phyloP scores from a whole-genome alignment of 2,329 filamentous ascomycete species.

The Helotiales sp. region DNA sequence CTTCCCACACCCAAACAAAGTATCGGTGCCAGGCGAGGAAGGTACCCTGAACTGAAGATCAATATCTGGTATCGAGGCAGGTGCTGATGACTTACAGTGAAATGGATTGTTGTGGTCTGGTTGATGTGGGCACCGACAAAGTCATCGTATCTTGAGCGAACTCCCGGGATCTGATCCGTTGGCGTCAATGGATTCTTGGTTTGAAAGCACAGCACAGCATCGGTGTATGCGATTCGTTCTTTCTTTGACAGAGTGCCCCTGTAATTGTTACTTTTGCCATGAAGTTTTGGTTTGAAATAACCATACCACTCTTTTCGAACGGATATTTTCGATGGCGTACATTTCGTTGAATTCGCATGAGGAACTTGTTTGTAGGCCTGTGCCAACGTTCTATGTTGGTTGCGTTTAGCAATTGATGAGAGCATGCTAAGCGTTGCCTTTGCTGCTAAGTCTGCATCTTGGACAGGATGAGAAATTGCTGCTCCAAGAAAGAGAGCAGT shows the following conservation, averaged over 20 bases:
- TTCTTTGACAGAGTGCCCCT: slow-evolving; percentile 17
- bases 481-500: background rate
- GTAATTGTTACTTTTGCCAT: background rate
- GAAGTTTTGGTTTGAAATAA: background rate
- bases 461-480: slow-evolving; percentile 2
- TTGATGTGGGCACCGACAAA: slow-evolving; percentile 45
- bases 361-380: background rate
- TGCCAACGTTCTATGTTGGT: background rate
- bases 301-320: slow-evolving; percentile 17
- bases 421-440: background rate
- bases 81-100: slow-evolving; percentile 17
- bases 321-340: slow-evolving; percentile 1
- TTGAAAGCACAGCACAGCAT: slow-evolving; percentile 46
- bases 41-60: slow-evolving; percentile 19
- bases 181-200: slow-evolving; percentile 41
- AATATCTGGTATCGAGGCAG: too few relatives aligned
- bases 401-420: background rate
- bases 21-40: slow-evolving; percentile 53
- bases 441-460: background rate
- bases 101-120: slow-evolving; percentile 36
- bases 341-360: background rate
- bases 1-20: slow-evolving; percentile 49
- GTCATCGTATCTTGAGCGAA: slow-evolving; percentile 44
- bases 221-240: slow-evolving; percentile 41
- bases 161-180: slow-evolving; percentile 34